Percentiles rank a stretch among this genome's conserved stretches.
These are phyloP conservation scores for Rhizopus stolonifer DNA, from an alignment of 371 early-diverging fungal genomes.

Conservation along the genomic window DNA sequence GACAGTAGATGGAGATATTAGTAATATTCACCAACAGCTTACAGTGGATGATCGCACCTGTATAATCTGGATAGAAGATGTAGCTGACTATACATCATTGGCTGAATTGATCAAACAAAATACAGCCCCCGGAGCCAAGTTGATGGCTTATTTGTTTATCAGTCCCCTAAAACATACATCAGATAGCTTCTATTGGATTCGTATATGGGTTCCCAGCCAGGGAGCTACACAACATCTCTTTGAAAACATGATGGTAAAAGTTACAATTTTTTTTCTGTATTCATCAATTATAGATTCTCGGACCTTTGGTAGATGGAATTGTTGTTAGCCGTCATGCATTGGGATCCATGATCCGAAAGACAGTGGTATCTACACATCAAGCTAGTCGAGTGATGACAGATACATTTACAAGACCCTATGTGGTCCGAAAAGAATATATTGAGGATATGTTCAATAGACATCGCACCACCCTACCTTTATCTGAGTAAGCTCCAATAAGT, in stretches of 20 bases:
- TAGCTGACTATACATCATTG: slow-evolving; percentile 29
- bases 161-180: slow-evolving; percentile 51
- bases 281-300: slow-evolving; percentile 64
- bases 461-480: slow-evolving; percentile 43
- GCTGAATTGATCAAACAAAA: slow-evolving; percentile 36
- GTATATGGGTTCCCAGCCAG: slow-evolving; percentile 40
- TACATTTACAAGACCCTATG: slow-evolving; percentile 56
- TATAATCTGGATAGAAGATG: slow-evolving; percentile 69
- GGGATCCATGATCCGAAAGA: slow-evolving; percentile 67
- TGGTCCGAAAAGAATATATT: slow-evolving; percentile 57
- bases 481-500: slow-evolving; percentile 38
- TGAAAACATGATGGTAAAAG: slow-evolving; percentile 48
- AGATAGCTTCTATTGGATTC: slow-evolving; percentile 58
- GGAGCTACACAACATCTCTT: slow-evolving; percentile 40
- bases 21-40: slow-evolving; percentile 36
- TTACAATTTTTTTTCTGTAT: too few species aligned
- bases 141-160: slow-evolving; percentile 59
- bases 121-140: slow-evolving; percentile 23
- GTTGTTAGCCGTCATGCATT: slow-evolving; percentile 68
- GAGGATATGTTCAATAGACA: slow-evolving; percentile 58
- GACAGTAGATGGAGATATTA: slow-evolving; percentile 13
- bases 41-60: slow-evolving; percentile 59
- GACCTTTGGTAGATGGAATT: slow-evolving; percentile 75
- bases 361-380: slow-evolving; percentile 68
- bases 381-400: slow-evolving; percentile 60